Conservation (phyloP, 345 rosid genomes). For the Salix viminalis region DNA sequence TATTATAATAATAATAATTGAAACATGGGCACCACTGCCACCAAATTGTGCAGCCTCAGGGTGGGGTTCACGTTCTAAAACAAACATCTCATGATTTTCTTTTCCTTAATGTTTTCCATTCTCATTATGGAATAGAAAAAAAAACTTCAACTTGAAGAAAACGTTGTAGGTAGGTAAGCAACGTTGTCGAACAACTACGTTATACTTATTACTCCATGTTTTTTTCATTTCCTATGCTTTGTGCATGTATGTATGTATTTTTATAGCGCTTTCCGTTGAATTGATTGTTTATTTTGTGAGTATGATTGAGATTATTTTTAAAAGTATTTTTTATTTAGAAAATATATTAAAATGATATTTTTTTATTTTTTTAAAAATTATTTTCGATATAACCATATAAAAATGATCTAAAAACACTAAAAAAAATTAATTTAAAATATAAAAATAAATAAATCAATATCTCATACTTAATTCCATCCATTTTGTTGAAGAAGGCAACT, state of each 20-base stretch:
- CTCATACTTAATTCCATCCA: background rate
- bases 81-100: background rate
- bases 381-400: no score
- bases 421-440: no score
- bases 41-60: background rate
- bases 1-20: background rate
- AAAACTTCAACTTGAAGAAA: conserved; percentile 10
- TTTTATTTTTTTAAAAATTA: no score
- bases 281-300: no score
- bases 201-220: background rate
- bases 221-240: no score
- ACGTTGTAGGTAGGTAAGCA: background rate
- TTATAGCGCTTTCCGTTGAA: no score
- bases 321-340: no score
- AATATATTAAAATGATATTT: no score
- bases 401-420: no score
- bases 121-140: background rate
- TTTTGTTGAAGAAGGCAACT: background rate
- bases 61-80: conserved; percentile 19
- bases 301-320: no score
- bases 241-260: no score
- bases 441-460: background rate
- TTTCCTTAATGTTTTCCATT: no score
- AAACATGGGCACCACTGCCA: conserved; percentile 3
- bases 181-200: background rate